Conservation (phyloP, 2,329 filamentous ascomycete genomes). For the Monilinia fructigena region DNA sequence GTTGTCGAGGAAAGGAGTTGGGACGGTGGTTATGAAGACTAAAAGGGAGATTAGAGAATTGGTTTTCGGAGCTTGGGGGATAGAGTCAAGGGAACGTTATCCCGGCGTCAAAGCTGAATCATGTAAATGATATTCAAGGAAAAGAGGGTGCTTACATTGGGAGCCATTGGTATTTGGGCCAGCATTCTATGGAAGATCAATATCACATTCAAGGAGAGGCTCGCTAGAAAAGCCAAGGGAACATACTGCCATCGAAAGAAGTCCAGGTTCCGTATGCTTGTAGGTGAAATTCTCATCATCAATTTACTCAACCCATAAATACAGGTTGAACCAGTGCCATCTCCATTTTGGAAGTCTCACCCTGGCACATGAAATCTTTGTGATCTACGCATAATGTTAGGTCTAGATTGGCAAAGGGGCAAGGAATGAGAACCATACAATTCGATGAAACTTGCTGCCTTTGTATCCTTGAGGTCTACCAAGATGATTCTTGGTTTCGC, state of each 20-base stretch:
- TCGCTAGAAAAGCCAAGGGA: not conserved
- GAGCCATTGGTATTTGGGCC: constrained; percentile 91
- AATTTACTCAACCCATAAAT: constrained; percentile 83
- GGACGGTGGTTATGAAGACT: constrained; percentile 93
- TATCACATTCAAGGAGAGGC: not conserved
- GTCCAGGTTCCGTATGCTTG: constrained; percentile 74
- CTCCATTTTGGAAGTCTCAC: constrained; percentile 90
- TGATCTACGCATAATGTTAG: constrained; percentile 55
- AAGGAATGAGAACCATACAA: constrained; percentile 57
- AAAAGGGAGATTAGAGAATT: constrained; percentile 74
- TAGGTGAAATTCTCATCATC: constrained; percentile 85
- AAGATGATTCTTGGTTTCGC: constrained; percentile 76
- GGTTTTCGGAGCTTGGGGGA: constrained; percentile 45
- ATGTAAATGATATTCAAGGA: not conserved
- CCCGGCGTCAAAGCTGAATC: not conserved
- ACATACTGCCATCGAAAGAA: constrained; percentile 89
- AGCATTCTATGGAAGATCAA: constrained; percentile 61
- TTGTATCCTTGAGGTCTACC: constrained; percentile 91
- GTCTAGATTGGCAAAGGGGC: not conserved
- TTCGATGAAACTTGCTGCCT: constrained; percentile 88
- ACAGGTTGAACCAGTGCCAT: constrained; percentile 82
- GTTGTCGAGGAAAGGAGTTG: constrained; percentile 82
- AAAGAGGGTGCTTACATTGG: constrained; percentile 53
- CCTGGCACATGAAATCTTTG: constrained; percentile 95
- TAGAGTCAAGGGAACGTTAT: not conserved